phyloP scores from a whole-genome alignment of 129 eudicot species.

The Flaveria sonorensis region DNA sequence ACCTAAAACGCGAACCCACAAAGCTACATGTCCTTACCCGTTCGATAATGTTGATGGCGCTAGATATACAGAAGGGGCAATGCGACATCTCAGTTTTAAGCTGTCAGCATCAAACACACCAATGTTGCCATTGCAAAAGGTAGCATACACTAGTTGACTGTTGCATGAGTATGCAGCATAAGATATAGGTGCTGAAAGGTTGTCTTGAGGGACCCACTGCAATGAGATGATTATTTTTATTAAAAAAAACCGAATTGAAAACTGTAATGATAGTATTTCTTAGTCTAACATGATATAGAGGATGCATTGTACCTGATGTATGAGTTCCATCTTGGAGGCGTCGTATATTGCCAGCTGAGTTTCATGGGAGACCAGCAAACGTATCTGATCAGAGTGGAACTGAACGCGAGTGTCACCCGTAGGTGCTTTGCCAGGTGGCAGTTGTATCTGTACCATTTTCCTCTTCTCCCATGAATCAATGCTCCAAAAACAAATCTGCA shows the following conservation, averaged over 20 bases:
- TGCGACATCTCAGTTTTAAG: slow-evolving; percentile 68
- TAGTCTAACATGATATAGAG: background rate
- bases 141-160: slow-evolving; percentile 68
- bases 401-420: slow-evolving; percentile 85
- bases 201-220: slow-evolving; percentile 84
- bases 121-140: slow-evolving; percentile 75
- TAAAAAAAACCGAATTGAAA: background rate
- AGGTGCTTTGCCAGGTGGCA: slow-evolving; percentile 75
- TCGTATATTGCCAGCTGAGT: slow-evolving; percentile 81
- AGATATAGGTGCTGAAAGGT: slow-evolving; percentile 74
- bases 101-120: slow-evolving; percentile 82
- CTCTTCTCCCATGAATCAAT: slow-evolving; percentile 91
- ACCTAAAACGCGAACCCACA: background rate
- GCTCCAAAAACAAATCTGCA: slow-evolving; percentile 85
- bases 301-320: slow-evolving; percentile 56
- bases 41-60: slow-evolving; percentile 48
- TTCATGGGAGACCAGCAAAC: slow-evolving; percentile 77
- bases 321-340: slow-evolving; percentile 76
- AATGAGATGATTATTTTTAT: slow-evolving; percentile 5
- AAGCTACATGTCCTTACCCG: slow-evolving; percentile 53
- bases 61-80: slow-evolving; percentile 70
- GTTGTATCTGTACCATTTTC: slow-evolving; percentile 62
- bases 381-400: slow-evolving; percentile 76
- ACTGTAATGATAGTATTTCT: background rate
- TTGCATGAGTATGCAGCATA: slow-evolving; percentile 85